Evolutionary conservation across 805 yeast species (phyloP).

Genomic region (Wickerhamomyces canadensis): DNA sequence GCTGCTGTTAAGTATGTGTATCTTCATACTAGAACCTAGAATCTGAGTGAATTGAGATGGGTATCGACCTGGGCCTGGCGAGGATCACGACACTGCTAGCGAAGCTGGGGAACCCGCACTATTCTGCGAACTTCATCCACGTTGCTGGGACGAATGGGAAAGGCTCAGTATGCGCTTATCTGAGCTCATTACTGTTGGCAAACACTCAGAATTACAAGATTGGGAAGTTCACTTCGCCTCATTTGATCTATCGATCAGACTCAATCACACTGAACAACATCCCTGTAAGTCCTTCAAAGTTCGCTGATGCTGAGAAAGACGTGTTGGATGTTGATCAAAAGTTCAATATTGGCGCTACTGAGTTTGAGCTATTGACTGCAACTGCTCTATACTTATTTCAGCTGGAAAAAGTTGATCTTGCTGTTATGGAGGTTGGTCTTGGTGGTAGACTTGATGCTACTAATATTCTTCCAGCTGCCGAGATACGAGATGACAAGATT

Average conservation of each 20-base stretch:
- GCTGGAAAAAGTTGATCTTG: constrained; percentile 54
- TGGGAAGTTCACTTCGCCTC: constrained; percentile 91
- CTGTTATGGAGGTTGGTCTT: constrained; percentile 89
- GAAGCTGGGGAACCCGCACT: constrained; percentile 66
- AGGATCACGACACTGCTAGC: constrained; percentile 42
- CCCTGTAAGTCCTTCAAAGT: constrained; percentile 45
- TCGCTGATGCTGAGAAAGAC: constrained; percentile 35
- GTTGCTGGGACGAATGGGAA: constrained; percentile 97
- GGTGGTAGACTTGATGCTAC: constrained; percentile 93
- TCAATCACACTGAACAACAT: constrained; percentile 61
- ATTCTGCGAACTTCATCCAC: constrained; percentile 63
- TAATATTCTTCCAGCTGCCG: constrained; percentile 49
- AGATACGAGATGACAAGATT: constrained; percentile 8
- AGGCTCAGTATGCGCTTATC: constrained; percentile 85
- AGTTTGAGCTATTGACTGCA: constrained; percentile 82
- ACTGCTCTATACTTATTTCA: constrained; percentile 77
- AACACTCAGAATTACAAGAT: constrained; percentile 36
- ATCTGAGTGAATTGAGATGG: too few species aligned
- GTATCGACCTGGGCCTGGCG: constrained; percentile 52
- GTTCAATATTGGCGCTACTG: constrained; percentile 62
- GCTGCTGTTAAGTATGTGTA: not conserved
- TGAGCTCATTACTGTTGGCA: constrained; percentile 55
- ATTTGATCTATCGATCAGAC: constrained; percentile 67
- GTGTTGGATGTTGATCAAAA: constrained; percentile 37
- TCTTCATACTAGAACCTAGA: too few species aligned